A percentile compares a stretch with the other conserved stretches of the same genome.
phyloP scores from a whole-genome alignment of 495 filamentous ascomycete species.

The Thozetella sp. region DNA sequence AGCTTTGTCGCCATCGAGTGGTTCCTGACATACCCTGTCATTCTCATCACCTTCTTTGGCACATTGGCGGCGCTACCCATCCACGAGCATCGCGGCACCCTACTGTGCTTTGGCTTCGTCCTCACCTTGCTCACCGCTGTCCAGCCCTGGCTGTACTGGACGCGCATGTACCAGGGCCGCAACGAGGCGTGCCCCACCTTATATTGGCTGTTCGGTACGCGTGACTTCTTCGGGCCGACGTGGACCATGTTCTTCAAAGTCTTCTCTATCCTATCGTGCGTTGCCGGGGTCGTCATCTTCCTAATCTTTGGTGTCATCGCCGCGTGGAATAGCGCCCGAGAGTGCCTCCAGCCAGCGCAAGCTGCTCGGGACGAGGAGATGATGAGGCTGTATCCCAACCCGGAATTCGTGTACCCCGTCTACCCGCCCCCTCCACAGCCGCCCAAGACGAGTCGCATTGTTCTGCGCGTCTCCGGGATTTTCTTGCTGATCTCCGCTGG shows the following conservation, averaged over 20 bases:
- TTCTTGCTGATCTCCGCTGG: neutral
- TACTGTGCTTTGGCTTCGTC: slow-evolving; percentile 4
- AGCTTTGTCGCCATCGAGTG: slow-evolving; percentile 5
- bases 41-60: slow-evolving; percentile 7
- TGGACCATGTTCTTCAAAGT: slow-evolving; percentile 6
- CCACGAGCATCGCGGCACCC: neutral
- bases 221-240: neutral
- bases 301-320: neutral
- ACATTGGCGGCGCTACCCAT: neutral
- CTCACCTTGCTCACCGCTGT: neutral
- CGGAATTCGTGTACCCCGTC: neutral
- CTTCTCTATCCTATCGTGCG: slow-evolving; percentile 5
- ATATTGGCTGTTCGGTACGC: slow-evolving; percentile 5
- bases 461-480: neutral
- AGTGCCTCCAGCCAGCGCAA: neutral
- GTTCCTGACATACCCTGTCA: slow-evolving; percentile 8
- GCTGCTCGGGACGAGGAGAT: neutral
- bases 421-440: neutral
- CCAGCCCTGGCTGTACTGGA: slow-evolving; percentile 8
- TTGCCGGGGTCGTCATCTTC: neutral
- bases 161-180: slow-evolving; percentile 3
- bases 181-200: neutral
- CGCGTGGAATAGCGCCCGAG: neutral
- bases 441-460: neutral
- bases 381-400: neutral